Base-by-base conservation (phyloP, 2,329 filamentous ascomycete genomes). In the Sporothrix variecibatus region DNA sequence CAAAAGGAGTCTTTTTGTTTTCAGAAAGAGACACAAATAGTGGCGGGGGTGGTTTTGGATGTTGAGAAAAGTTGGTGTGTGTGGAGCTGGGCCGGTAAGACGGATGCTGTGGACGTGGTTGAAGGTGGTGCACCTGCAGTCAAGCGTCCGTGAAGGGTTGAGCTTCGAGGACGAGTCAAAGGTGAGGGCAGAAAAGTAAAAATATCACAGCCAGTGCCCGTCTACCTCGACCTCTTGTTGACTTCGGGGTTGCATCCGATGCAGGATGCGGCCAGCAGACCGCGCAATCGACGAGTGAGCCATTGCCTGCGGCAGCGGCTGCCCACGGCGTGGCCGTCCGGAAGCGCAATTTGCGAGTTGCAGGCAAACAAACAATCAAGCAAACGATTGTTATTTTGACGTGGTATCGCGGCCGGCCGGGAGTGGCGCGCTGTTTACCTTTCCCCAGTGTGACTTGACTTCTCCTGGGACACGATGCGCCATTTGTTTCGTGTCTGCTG, bases 81-180 rank as follows among this genome's bases (percentile, higher is more conserved):
- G 70, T 72, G 70, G 70, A 72, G 70, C 56, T 72, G 53, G n/a
- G 51, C 31, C 70, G 23, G 51, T 20, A 71, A 23, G 70, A 49
- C 56, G 70, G 26, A 62, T 34, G 38, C 15, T 38, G 46, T 69
- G 46, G 65, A 46, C n/a, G 31, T 46, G 62, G 64, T 26, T 11
- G 40, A 26, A 6, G 34, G 38, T 8, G 65, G 43, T 69, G 67
- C 49, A 70, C 26, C 31, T 58, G 20, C n/a, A 20, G 68, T 56
- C 31, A 15, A 58, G 34, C 2, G 11, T 67, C 31, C 12, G 43
- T 53, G 6, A 9, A 51, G 26, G 11, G 46, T 69, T 6, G 28
- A 70, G 67, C 15, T 31, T 49, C 7, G 20, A 38, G 31, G 49
- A n/a, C 31, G 31, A 70, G 28, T 38, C 46, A 53, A 23, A 7